Evolutionary conservation across 2,329 filamentous ascomycete species (phyloP), one percentile per base, ranked within the genome.

Genomic region (Aspergillus bombycis): DNA sequence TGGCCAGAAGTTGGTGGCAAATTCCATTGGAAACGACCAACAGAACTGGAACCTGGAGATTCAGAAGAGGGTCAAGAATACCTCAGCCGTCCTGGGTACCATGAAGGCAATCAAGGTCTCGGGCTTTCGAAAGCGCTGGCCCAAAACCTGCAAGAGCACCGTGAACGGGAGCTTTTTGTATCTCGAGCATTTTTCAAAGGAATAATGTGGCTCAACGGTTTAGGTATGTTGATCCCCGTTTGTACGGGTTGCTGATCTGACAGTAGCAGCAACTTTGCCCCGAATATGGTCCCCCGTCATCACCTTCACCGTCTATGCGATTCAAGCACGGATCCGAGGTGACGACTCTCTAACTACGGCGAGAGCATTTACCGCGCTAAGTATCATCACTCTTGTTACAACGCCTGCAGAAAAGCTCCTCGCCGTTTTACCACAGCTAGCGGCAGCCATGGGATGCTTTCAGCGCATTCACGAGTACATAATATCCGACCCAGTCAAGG

Each of bases 381-480:
- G 26, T 16, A 46, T 61, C 7, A 61, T 61, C 19, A 55, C 50
- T 8, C 58, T 56, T 12, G 52, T 46, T n/a, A 61, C 58, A 2
- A 54, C 36, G n/a, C 58, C 58, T 26, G 58, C 58, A 9, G 36
- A 45, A 36, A 38, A 46, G n/a, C 50, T 55, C 5, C 21, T 56
- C 9, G 36, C 48, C 11, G 36, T 30, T n/a, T 23, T 61, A 12
- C 48, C 48, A 8, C 36, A 56, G 52, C 48, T 56, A 16, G 38
- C 58, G 4, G 58, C 58, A 10, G 52, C 28, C 5, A 48, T 46
- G 28, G 26, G 50, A 23, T 48, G 38, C 26, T 55, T 61, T 14
- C 19, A 55, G 12, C 58, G 58, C 3, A 45, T 60, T 19, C 58
- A 60, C 36, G 28, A 60, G n/a, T 60, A 45, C 7, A 45, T 60